These are phyloP conservation scores for Colletotrichum echinochloae DNA, from an alignment of 2,329 filamentous ascomycete species.

Conservation along the genomic window DNA sequence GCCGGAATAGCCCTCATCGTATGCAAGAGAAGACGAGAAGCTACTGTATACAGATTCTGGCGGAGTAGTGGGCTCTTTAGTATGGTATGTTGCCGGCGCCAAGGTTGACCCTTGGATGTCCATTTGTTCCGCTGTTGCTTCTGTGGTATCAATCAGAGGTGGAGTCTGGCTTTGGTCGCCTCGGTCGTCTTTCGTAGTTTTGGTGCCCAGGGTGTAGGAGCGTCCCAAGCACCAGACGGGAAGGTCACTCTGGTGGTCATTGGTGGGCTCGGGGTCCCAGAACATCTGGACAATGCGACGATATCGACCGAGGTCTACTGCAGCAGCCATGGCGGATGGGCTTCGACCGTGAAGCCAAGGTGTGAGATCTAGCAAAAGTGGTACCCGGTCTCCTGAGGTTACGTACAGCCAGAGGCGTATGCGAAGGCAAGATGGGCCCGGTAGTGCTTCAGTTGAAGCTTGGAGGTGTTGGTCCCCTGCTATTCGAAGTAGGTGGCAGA, in stretches of 20 bases:
- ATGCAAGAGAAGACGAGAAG: constrained; percentile 64
- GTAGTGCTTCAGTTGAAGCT: neutral
- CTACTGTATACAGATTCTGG: constrained; percentile 64
- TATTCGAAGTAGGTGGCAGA: neutral
- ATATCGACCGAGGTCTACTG: constrained; percentile 78
- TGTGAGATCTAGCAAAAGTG: neutral
- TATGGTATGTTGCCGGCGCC: neutral
- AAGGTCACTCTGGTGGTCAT: constrained; percentile 74
- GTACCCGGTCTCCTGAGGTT: neutral
- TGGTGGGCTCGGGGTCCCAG: constrained; percentile 90
- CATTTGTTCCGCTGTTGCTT: constrained; percentile 33
- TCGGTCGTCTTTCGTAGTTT: constrained; percentile 40
- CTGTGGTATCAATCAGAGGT: constrained; percentile 23
- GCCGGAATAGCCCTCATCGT: constrained; percentile 54
- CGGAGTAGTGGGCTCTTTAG: constrained; percentile 57
- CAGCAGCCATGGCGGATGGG: constrained; percentile 59
- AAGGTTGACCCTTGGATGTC: constrained; percentile 37
- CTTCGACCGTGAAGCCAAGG: constrained; percentile 35
- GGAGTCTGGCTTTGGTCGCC: constrained; percentile 33
- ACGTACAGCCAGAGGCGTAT: neutral
- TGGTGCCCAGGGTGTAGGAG: constrained; percentile 60
- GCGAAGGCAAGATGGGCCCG: neutral
- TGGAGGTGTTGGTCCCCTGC: neutral
- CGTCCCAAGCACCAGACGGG: constrained; percentile 86
- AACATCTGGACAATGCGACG: constrained; percentile 90